Percentiles rank a stretch among this genome's conserved stretches.
These are phyloP conservation scores for Crithidia fasciculata DNA, from an alignment of 208 protist species.

Conservation along the genomic window DNA sequence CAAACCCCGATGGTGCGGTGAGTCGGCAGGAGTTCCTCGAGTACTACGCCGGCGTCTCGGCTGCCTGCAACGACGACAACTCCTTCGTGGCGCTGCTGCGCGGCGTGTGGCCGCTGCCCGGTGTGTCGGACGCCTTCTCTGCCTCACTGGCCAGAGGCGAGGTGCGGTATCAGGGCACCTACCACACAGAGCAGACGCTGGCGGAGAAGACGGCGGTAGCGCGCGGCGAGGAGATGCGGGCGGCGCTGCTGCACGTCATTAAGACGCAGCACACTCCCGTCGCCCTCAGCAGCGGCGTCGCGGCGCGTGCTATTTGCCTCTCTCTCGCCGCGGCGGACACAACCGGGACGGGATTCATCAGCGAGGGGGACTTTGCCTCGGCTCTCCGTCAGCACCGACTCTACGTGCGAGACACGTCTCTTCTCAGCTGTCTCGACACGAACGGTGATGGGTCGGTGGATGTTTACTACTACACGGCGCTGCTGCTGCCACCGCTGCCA, in stretches of 20 bases:
- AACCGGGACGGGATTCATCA: slow-evolving; percentile 49
- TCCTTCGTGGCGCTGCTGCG: slow-evolving; percentile 62
- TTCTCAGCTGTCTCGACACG: slow-evolving; percentile 70
- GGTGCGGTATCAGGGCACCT: slow-evolving; percentile 29
- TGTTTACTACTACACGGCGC: slow-evolving; percentile 62
- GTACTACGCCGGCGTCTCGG: slow-evolving; percentile 80
- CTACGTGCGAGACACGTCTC: slow-evolving; percentile 56
- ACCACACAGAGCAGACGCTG: slow-evolving; percentile 51
- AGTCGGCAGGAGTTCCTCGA: slow-evolving; percentile 85
- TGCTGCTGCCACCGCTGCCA: slow-evolving; percentile 57
- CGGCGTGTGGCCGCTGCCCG: slow-evolving; percentile 64
- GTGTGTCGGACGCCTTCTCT: slow-evolving; percentile 35
- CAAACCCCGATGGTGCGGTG: slow-evolving; percentile 81
- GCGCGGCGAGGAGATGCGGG: slow-evolving; percentile 31
- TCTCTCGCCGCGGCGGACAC: slow-evolving; percentile 45
- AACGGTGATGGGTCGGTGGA: slow-evolving; percentile 79
- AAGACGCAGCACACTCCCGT: slow-evolving; percentile 41
- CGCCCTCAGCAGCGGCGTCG: slow-evolving; percentile 40
- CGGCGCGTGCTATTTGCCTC: slow-evolving; percentile 43
- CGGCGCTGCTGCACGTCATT: slow-evolving; percentile 51
- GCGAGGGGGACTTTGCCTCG: slow-evolving; percentile 41
- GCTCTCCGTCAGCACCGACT: slow-evolving; percentile 68
- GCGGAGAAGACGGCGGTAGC: slow-evolving; percentile 56
- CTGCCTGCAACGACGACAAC: slow-evolving; percentile 55
- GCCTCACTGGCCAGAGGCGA: slow-evolving; percentile 15